A percentile compares a stretch with the other conserved stretches of the same genome.
Evolutionary conservation across 495 filamentous ascomycete species (phyloP).

Genomic region (Penicillium mononematosum): DNA sequence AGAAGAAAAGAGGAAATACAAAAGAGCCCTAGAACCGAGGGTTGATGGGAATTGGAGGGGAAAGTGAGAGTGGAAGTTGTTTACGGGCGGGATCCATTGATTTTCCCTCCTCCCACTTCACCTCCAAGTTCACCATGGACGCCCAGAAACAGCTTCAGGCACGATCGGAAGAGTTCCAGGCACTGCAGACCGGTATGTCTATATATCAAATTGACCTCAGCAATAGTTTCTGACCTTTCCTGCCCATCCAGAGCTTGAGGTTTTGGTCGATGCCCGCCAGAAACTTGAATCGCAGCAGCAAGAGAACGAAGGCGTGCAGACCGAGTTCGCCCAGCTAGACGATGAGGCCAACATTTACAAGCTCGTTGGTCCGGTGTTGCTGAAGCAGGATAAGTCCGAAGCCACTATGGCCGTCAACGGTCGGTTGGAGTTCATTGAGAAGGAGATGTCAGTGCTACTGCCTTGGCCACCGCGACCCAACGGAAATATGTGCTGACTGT

Average conservation of each 20-base stretch:
- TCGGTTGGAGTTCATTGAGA: constrained; percentile 85
- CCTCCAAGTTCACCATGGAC: constrained; percentile 47
- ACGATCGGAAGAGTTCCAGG: constrained; percentile 83
- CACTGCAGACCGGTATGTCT: constrained; percentile 71
- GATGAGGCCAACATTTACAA: constrained; percentile 91
- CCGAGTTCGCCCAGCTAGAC: constrained; percentile 80
- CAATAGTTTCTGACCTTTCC: constrained; percentile 15
- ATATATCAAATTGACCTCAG: neutral
- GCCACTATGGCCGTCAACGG: constrained; percentile 86
- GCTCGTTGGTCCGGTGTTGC: constrained; percentile 83
- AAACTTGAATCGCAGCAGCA: constrained; percentile 91
- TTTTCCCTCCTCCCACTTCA: constrained; percentile 29
- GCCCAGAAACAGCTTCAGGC: constrained; percentile 68
- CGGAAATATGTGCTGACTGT: constrained; percentile 12
- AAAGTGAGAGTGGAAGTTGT: constrained; percentile 24
- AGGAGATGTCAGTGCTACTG: constrained; percentile 74
- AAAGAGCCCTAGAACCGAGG: constrained; percentile 5
- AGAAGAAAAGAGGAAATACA: constrained; percentile 9
- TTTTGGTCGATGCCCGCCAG: constrained; percentile 75
- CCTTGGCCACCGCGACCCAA: neutral
- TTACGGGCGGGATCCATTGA: constrained; percentile 30
- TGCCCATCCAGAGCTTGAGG: constrained; percentile 64
- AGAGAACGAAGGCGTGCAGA: constrained; percentile 86
- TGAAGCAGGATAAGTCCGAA: constrained; percentile 91
- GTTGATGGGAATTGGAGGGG: constrained; percentile 25